Conservation (phyloP, 202 grass and related monocot species). For the Bolboschoenoplectus hybrid region DNA sequence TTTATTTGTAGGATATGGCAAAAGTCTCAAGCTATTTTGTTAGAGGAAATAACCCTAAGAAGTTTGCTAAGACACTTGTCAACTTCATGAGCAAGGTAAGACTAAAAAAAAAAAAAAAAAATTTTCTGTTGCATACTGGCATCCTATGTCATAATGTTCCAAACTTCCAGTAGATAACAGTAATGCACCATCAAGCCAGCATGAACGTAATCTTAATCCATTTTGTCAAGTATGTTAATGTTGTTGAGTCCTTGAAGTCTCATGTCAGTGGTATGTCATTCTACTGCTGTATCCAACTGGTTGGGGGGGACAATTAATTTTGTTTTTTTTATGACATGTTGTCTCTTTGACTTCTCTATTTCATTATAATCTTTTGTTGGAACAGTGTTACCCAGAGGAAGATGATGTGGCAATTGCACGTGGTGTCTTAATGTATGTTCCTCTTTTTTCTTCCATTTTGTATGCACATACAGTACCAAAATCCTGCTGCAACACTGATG, state of each 20-base stretch:
- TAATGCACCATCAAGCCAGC: not conserved
- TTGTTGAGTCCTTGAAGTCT: not conserved
- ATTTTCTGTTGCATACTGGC: not conserved
- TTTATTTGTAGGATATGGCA: constrained; percentile 76
- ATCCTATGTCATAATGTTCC: not conserved
- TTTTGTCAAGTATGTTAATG: constrained; percentile 21
- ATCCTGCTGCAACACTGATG: constrained; percentile 34
- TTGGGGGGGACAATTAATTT: not conserved
- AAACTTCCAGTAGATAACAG: constrained; percentile 3
- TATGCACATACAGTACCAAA: not conserved
- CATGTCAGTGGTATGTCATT: not conserved
- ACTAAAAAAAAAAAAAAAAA: not conserved
- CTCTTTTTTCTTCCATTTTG: constrained; percentile 24
- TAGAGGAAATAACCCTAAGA: constrained; percentile 78
- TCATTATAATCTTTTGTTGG: constrained; percentile 3
- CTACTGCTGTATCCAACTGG: not conserved
- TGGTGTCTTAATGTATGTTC: constrained; percentile 79
- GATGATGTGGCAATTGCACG: constrained; percentile 96
- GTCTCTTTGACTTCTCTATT: constrained; percentile 21
- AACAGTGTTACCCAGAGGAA: constrained; percentile 95
- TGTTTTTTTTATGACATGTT: constrained; percentile 16
- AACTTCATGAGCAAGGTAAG: constrained; percentile 99
- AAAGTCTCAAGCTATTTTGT: constrained; percentile 97
- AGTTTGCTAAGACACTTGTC: constrained; percentile 84
- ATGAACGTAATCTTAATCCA: not conserved